phyloP scores from a whole-genome alignment of 768 basidiomycete genomes.

The Rhodotorula graminis region DNA sequence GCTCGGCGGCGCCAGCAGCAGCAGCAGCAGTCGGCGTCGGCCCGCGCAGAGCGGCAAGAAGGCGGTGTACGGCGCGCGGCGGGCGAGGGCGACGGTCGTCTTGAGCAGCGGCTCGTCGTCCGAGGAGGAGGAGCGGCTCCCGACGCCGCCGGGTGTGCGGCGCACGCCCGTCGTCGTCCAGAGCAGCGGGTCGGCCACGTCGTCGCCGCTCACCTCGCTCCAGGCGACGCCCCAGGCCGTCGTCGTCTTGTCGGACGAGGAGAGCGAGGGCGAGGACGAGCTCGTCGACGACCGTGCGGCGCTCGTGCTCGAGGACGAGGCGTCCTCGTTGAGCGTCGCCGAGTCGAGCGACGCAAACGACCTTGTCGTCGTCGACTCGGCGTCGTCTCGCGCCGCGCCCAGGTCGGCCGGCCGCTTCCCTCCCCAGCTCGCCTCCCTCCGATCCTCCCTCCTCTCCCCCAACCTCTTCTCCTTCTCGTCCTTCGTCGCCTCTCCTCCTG shows the following conservation, averaged over 20 bases:
- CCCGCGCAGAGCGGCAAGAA: neutral
- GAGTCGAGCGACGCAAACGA: too few relatives aligned
- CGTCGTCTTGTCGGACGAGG: neutral
- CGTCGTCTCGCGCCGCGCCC: neutral
- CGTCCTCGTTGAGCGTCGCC: neutral
- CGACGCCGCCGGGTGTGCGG: neutral
- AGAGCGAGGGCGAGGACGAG: too few relatives aligned
- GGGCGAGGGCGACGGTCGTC: neutral
- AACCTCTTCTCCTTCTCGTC: conserved; percentile 29
- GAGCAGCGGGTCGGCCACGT: neutral
- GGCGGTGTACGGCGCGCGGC: neutral
- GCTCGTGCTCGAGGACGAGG: neutral
- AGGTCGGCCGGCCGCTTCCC: neutral
- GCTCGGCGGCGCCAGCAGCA: neutral
- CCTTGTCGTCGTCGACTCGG: neutral
- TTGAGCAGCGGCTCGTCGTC: neutral
- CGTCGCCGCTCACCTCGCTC: neutral
- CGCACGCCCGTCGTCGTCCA: neutral
- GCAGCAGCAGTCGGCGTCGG: neutral
- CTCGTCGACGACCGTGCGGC: neutral
- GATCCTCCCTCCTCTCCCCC: neutral
- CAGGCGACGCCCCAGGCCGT: neutral
- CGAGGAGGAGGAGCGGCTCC: neutral
- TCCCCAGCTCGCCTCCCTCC: neutral
- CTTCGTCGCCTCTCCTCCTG: conserved; percentile 22